Percentiles rank a stretch among this genome's conserved stretches.
These are phyloP conservation scores for Pseudogymnoascus sp. DNA, from an alignment of 2,329 filamentous ascomycete genomes.

Conservation along the genomic window DNA sequence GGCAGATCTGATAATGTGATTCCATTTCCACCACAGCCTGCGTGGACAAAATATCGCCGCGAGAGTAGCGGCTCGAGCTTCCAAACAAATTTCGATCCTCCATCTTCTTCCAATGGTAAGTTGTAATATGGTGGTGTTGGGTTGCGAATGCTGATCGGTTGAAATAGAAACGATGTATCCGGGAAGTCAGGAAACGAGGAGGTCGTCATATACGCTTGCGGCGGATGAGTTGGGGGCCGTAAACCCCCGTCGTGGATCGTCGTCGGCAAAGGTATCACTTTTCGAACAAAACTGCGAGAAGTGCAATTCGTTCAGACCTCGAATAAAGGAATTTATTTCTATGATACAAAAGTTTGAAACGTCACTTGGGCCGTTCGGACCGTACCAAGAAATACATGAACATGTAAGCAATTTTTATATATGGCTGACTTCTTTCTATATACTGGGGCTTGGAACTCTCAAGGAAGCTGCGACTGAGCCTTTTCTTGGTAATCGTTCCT, in stretches of 20 bases:
- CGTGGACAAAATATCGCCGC: constrained; percentile 1
- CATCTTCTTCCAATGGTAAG: constrained; percentile 7
- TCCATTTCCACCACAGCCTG: not conserved
- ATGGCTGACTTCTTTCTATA: too few relatives aligned
- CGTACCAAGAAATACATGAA: constrained; percentile 1
- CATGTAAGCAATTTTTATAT: not conserved
- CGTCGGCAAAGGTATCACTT: not conserved
- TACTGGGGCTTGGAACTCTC: too few relatives aligned
- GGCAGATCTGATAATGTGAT: not conserved
- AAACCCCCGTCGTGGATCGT: not conserved
- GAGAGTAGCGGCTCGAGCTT: not conserved
- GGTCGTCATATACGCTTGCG: constrained; percentile 1
- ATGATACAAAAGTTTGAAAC: not conserved
- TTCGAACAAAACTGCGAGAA: constrained; percentile 4
- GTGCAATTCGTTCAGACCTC: not conserved
- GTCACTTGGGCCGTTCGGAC: not conserved
- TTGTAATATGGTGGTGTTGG: not conserved
- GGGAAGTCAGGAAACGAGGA: not conserved
- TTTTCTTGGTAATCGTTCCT: too few relatives aligned
- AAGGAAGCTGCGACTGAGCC: too few relatives aligned
- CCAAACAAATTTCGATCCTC: not conserved
- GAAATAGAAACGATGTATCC: not conserved
- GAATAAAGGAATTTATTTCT: constrained; percentile 1
- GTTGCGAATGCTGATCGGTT: constrained; percentile 1
- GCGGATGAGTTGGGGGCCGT: not conserved